phyloP scores from a whole-genome alignment of 192 early-diverging fungal species.

The Coemansia sp. region DNA sequence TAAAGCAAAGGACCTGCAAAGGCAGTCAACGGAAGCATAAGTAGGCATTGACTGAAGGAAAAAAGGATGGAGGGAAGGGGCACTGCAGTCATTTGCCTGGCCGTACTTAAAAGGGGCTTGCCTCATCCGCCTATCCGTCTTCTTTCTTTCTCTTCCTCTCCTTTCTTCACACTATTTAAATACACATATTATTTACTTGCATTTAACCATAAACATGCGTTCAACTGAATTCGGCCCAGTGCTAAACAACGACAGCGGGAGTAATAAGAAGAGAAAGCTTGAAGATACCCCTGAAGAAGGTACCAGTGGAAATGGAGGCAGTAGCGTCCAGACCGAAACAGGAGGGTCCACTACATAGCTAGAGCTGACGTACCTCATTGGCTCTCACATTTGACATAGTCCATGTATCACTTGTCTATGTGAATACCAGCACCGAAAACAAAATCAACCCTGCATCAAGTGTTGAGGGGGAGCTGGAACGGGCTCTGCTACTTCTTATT shows the following conservation, averaged over 20 bases:
- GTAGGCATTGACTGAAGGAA: background rate
- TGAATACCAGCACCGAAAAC: constrained; percentile 7
- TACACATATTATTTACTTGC: constrained; percentile 4
- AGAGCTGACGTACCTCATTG: background rate
- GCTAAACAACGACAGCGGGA: background rate
- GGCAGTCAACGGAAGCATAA: constrained; percentile 2
- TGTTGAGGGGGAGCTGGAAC: constrained; percentile 1
- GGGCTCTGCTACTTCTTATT: background rate
- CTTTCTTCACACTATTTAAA: background rate
- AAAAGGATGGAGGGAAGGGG: background rate
- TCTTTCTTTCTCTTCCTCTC: background rate
- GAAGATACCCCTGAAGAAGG: background rate
- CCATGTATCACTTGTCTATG: background rate
- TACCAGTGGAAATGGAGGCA: background rate
- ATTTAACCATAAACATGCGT: background rate
- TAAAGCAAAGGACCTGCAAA: background rate
- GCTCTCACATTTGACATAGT: background rate
- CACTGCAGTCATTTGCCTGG: background rate
- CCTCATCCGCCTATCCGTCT: background rate
- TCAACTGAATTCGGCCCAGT: background rate
- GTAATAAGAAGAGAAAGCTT: background rate
- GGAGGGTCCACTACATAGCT: background rate
- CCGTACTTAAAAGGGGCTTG: background rate
- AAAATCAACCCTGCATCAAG: constrained; percentile 3
- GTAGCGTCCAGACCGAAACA: too few relatives aligned